Conservation (phyloP, 805 yeast species). For the Ogataea trehalophila region DNA sequence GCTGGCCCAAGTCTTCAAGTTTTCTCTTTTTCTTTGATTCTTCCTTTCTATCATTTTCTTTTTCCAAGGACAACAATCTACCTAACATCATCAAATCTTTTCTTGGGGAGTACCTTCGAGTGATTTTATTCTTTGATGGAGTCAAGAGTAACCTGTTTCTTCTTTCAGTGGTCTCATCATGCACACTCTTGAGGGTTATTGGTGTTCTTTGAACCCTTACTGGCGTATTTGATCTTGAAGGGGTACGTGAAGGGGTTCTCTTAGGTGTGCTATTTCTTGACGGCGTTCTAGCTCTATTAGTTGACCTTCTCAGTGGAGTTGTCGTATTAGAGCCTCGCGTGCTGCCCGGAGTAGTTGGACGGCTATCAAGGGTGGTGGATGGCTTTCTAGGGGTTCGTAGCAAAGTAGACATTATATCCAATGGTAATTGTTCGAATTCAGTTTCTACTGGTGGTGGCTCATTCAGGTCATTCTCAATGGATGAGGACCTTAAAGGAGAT, state of each 20-base stretch:
- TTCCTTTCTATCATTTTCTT: slow-evolving; percentile 18
- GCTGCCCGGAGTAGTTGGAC: neutral
- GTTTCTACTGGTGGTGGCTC: too few species aligned
- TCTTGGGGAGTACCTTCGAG: slow-evolving; percentile 28
- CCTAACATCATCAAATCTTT: slow-evolving; percentile 28
- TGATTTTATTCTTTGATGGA: slow-evolving; percentile 21
- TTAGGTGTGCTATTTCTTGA: slow-evolving; percentile 7
- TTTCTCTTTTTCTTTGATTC: slow-evolving; percentile 16
- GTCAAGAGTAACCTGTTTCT: slow-evolving; percentile 25
- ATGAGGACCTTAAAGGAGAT: neutral
- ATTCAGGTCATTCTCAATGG: too few species aligned
- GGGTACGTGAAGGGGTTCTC: neutral
- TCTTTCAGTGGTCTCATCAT: slow-evolving; percentile 29
- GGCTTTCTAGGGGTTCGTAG: too few species aligned
- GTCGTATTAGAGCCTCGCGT: neutral
- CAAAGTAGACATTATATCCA: too few species aligned
- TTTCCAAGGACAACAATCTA: slow-evolving; percentile 24
- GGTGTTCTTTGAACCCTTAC: slow-evolving; percentile 21
- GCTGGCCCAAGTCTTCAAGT: slow-evolving; percentile 4
- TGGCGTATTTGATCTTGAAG: slow-evolving; percentile 24
- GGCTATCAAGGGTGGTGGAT: too few species aligned
- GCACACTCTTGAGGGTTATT: slow-evolving; percentile 26
- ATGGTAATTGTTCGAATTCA: too few species aligned
- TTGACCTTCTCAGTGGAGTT: neutral
- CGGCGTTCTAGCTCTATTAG: slow-evolving; percentile 1